These are phyloP conservation scores for Dactylis glomerata DNA, from an alignment of 176 grass and related monocot genomes.

Conservation along the genomic window DNA sequence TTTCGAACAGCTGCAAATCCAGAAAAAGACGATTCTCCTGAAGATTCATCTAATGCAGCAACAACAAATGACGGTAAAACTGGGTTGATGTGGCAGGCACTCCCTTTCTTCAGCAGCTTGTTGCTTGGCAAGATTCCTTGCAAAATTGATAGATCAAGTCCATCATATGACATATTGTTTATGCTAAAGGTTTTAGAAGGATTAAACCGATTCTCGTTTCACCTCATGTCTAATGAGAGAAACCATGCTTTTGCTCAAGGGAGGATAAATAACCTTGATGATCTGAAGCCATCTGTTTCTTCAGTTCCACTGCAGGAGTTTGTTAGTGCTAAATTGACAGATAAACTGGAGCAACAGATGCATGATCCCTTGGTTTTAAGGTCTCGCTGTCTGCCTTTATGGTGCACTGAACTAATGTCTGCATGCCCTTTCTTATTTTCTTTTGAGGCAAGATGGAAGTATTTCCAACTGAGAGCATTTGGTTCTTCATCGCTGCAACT, in stretches of 20 bases:
- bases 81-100: constrained; percentile 51
- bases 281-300: constrained; percentile 54
- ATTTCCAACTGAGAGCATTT: constrained; percentile 81
- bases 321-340: constrained; percentile 75
- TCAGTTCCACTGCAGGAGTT: constrained; percentile 78
- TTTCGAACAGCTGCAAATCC: constrained; percentile 51
- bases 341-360: constrained; percentile 99
- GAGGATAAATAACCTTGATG: constrained; percentile 52
- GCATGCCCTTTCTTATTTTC: constrained; percentile 98
- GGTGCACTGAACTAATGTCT: constrained; percentile 82
- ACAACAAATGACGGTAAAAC: constrained; percentile 28
- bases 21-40: constrained; percentile 26
- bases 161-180: constrained; percentile 85
- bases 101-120: constrained; percentile 72
- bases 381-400: constrained; percentile 70
- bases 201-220: constrained; percentile 62
- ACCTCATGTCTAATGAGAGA: constrained; percentile 57
- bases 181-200: constrained; percentile 87
- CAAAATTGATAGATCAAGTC: constrained; percentile 65
- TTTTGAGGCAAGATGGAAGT: constrained; percentile 87
- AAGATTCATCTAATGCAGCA: constrained; percentile 21
- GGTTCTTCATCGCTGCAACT: constrained; percentile 51
- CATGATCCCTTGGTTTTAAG: constrained; percentile 71
- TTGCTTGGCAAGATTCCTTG: constrained; percentile 72
- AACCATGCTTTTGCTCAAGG: constrained; percentile 63